Conservation (phyloP, 768 basidiomycete genomes). For the Suillus discolor region DNA sequence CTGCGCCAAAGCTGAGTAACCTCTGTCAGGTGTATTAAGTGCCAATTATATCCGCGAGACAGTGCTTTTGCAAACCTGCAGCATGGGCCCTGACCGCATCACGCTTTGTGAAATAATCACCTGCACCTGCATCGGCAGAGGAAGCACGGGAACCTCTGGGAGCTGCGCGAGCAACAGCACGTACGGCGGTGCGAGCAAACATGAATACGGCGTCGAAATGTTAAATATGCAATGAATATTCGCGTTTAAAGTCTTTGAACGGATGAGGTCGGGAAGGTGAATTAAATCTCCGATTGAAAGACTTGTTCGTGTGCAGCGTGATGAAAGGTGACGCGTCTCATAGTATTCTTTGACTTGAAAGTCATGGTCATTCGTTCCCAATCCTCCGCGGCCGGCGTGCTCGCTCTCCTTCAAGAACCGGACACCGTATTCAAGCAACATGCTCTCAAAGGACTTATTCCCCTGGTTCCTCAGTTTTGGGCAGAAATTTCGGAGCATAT, state of each 20-base stretch:
- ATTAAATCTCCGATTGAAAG: constrained; percentile 34
- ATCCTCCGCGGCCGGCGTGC: constrained; percentile 86
- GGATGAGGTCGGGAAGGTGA: constrained; percentile 28
- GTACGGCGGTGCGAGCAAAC: constrained; percentile 50
- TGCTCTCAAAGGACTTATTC: constrained; percentile 81
- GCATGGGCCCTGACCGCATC: constrained; percentile 68
- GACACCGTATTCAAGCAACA: constrained; percentile 87
- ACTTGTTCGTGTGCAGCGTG: constrained; percentile 19
- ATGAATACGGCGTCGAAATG: constrained; percentile 44
- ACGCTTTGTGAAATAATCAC: constrained; percentile 53
- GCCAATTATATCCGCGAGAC: constrained; percentile 10
- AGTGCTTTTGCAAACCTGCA: constrained; percentile 44
- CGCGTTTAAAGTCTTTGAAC: constrained; percentile 24
- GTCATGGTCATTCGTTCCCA: constrained; percentile 71
- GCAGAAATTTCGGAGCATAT: constrained; percentile 97
- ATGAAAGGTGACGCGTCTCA: constrained; percentile 52
- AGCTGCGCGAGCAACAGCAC: constrained; percentile 48
- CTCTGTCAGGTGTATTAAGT: constrained; percentile 43
- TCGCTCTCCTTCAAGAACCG: constrained; percentile 89
- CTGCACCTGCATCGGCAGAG: constrained; percentile 40
- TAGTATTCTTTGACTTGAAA: constrained; percentile 16
- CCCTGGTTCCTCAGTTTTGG: constrained; percentile 94
- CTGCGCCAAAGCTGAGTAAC: constrained; percentile 84
- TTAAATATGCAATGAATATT: constrained; percentile 20
- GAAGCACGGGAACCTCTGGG: constrained; percentile 37